Conservation (phyloP, 192 early-diverging fungal species). For the Coemansia sp. region DNA sequence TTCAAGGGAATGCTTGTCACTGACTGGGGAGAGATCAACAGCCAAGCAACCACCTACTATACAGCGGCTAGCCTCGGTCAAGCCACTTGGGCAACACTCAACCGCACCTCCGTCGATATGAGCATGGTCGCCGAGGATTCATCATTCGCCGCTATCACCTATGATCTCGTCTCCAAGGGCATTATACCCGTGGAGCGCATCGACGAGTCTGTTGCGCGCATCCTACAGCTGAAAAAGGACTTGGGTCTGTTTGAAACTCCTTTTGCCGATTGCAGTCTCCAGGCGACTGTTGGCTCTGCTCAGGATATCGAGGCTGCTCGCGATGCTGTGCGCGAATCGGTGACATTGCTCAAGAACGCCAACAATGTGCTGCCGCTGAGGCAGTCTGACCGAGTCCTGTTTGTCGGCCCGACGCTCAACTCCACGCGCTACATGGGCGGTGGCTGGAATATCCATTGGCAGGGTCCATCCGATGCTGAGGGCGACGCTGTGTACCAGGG, state of each 20-base stretch:
- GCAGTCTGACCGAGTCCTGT: constrained; percentile 56
- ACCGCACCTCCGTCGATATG: constrained; percentile 62
- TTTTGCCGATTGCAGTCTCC: constrained; percentile 39
- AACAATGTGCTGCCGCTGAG: constrained; percentile 52
- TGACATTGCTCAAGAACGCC: constrained; percentile 63
- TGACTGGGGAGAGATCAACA: constrained; percentile 64
- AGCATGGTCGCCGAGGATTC: constrained; percentile 65
- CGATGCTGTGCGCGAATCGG: constrained; percentile 58
- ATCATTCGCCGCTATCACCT: constrained; percentile 52
- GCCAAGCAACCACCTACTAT: constrained; percentile 55
- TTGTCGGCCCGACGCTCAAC: constrained; percentile 62
- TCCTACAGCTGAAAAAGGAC: constrained; percentile 69
- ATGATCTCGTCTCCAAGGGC: constrained; percentile 45
- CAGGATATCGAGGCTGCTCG: constrained; percentile 57
- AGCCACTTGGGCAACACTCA: constrained; percentile 50
- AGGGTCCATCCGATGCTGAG: constrained; percentile 16
- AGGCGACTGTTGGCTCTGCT: constrained; percentile 40
- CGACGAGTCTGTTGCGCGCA: constrained; percentile 56
- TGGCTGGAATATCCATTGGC: constrained; percentile 60
- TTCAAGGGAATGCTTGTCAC: constrained; percentile 66
- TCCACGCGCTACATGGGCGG: constrained; percentile 58
- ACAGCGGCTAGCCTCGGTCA: constrained; percentile 45
- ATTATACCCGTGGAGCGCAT: constrained; percentile 45
- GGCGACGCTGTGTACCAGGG: constrained; percentile 31
- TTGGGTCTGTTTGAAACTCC: constrained; percentile 61